These are phyloP conservation scores for Huntiella savannae DNA, from an alignment of 2,329 filamentous ascomycete genomes.

Conservation along the genomic window DNA sequence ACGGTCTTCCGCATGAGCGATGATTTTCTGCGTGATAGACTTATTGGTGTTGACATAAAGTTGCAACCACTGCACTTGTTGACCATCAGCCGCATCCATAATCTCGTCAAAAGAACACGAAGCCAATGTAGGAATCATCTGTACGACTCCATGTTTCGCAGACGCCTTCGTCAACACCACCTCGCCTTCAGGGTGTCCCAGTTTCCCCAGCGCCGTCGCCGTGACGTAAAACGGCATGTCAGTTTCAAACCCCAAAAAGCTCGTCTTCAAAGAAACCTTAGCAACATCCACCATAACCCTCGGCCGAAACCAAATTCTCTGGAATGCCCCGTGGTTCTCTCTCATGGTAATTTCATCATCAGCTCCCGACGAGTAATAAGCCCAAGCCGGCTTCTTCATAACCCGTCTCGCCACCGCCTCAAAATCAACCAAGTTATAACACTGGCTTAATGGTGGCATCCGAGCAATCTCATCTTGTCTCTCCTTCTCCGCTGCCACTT, in stretches of 20 bases:
- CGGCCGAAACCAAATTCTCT: slow-evolving; percentile 93
- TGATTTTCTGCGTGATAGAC: slow-evolving; percentile 71
- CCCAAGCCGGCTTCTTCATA: slow-evolving; percentile 96
- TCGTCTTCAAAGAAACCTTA: slow-evolving; percentile 68
- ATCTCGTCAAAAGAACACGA: slow-evolving; percentile 98
- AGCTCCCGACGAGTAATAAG: slow-evolving; percentile 87
- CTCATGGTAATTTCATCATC: slow-evolving; percentile 53
- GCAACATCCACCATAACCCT: slow-evolving; percentile 78
- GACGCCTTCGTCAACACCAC: slow-evolving; percentile 75
- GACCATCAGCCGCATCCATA: slow-evolving; percentile 48
- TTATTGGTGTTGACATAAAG: slow-evolving; percentile 96
- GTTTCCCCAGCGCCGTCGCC: slow-evolving; percentile 84
- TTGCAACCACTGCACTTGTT: slow-evolving; percentile 86
- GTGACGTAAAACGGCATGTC: slow-evolving; percentile 91
- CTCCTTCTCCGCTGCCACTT: slow-evolving; percentile 37
- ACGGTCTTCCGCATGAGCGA: slow-evolving; percentile 74
- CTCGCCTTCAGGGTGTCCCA: slow-evolving; percentile 86
- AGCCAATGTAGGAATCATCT: slow-evolving; percentile 96
- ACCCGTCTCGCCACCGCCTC: slow-evolving; percentile 75
- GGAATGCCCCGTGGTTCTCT: slow-evolving; percentile 89
- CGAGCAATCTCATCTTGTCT: slow-evolving; percentile 53
- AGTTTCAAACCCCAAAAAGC: slow-evolving; percentile 76
- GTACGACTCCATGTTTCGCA: slow-evolving; percentile 70
- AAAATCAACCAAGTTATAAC: slow-evolving; percentile 90
- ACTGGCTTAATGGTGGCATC: slow-evolving; percentile 69